A percentile compares a stretch with the other conserved stretches of the same genome.
These are phyloP conservation scores for Pouteria campechiana DNA, from an alignment of 179 eudicot genomes.

Conservation along the genomic window DNA sequence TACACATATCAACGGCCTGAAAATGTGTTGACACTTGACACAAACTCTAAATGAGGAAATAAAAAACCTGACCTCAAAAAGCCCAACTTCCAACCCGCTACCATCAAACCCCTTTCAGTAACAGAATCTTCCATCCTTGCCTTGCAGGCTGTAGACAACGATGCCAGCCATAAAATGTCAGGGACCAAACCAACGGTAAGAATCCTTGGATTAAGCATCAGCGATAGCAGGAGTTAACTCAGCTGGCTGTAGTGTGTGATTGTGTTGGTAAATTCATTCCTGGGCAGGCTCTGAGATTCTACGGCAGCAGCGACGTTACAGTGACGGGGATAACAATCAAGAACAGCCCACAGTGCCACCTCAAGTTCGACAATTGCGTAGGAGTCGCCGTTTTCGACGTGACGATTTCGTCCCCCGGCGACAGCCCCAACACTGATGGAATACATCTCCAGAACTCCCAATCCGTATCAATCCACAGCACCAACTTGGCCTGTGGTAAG, in stretches of 20 bases:
- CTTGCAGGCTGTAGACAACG: slow-evolving; percentile 26
- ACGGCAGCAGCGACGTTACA: slow-evolving; percentile 68
- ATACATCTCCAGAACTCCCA: slow-evolving; percentile 80
- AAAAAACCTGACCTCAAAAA: neutral
- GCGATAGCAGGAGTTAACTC: neutral
- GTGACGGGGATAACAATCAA: slow-evolving; percentile 85
- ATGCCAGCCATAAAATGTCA: slow-evolving; percentile 63
- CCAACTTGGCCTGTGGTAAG: slow-evolving; percentile 71
- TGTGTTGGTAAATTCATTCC: neutral
- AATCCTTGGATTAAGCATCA: slow-evolving; percentile 5
- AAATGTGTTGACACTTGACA: slow-evolving; percentile 18
- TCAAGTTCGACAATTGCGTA: slow-evolving; percentile 69
- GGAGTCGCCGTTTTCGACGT: slow-evolving; percentile 63
- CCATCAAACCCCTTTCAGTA: too few species aligned
- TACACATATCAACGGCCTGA: slow-evolving; percentile 11
- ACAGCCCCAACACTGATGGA: slow-evolving; percentile 95
- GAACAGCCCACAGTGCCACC: slow-evolving; percentile 90
- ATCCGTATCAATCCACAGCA: slow-evolving; percentile 56
- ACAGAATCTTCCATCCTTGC: neutral
- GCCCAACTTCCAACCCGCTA: too few species aligned
- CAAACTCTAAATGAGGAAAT: neutral
- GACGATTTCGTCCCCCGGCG: slow-evolving; percentile 58
- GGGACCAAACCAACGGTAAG: slow-evolving; percentile 85
- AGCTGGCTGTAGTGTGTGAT: neutral
- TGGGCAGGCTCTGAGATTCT: slow-evolving; percentile 76